Conservation (phyloP, 371 early-diverging fungal species). For the Mortierella sp. region DNA sequence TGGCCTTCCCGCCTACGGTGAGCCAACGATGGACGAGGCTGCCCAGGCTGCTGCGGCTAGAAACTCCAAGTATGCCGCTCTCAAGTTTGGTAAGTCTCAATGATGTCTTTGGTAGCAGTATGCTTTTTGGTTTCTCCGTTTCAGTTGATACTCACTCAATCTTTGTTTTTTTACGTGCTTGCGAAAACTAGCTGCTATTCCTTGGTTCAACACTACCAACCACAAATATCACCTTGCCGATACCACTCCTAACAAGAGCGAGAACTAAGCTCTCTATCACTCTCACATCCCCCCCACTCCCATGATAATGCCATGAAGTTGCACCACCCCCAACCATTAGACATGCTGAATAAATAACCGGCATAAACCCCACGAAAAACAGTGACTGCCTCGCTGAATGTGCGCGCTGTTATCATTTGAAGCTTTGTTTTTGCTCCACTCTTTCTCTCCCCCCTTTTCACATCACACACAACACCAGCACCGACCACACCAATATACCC, state of each 20-base stretch:
- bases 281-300: background rate
- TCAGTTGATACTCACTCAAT: background rate
- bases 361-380: background rate
- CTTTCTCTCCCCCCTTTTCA: too few relatives aligned
- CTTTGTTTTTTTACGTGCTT: conserved; percentile 1
- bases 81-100: conserved; percentile 73
- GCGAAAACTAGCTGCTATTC: conserved; percentile 66
- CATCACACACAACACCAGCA: too few relatives aligned
- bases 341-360: background rate
- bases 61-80: conserved; percentile 77
- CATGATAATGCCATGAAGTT: background rate
- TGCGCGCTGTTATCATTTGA: too few relatives aligned
- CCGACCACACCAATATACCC: too few relatives aligned
- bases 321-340: background rate
- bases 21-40: conserved; percentile 70
- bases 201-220: conserved; percentile 88
- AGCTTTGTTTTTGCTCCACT: too few relatives aligned
- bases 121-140: conserved; percentile 6
- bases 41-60: conserved; percentile 76
- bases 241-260: conserved; percentile 53
- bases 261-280: conserved; percentile 17
- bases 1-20: conserved; percentile 83
- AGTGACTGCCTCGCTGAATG: too few relatives aligned
- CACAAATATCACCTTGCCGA: conserved; percentile 86
- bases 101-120: background rate